Evolutionary conservation across 805 yeast species (phyloP).

Genomic region (Nakazawaea pomicola): DNA sequence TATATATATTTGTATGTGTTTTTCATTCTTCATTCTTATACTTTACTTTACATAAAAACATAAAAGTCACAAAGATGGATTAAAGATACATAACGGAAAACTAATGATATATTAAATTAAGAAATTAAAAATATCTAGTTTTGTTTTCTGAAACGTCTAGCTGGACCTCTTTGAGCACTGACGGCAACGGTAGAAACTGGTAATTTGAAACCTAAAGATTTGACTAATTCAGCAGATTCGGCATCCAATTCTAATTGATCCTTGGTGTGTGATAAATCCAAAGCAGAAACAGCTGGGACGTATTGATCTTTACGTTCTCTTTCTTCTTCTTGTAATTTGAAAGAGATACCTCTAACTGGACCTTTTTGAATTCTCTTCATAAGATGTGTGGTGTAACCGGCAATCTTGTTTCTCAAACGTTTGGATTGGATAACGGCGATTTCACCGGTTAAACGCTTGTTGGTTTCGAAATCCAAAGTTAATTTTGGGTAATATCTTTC

Average conservation of each 20-base stretch:
- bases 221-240: slow-evolving; percentile 93
- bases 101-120: no score
- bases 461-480: slow-evolving; percentile 98
- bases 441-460: slow-evolving; percentile 98
- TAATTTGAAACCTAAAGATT: slow-evolving; percentile 86
- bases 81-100: no score
- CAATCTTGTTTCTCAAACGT: slow-evolving; percentile 99
- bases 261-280: slow-evolving; percentile 94
- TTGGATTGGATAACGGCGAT: slow-evolving; percentile 98
- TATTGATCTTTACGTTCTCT: slow-evolving; percentile 99
- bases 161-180: slow-evolving; percentile 82
- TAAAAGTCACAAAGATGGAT: no score
- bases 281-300: slow-evolving; percentile 99
- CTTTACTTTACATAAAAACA: no score
- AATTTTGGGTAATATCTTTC: slow-evolving; percentile 99
- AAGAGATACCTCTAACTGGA: slow-evolving; percentile 99
- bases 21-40: no score
- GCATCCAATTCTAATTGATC: slow-evolving; percentile 95
- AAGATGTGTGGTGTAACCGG: slow-evolving; percentile 99
- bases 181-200: slow-evolving; percentile 83
- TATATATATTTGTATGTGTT: slow-evolving; percentile 10
- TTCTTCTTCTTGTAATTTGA: slow-evolving; percentile 99
- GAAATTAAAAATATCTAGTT: slow-evolving; percentile 40
- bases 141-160: slow-evolving; percentile 91
- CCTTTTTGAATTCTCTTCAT: slow-evolving; percentile 99